Evolutionary conservation across 108 stramenopile genomes (phyloP).

Genomic region (Pseudonitzschia multiseries): DNA sequence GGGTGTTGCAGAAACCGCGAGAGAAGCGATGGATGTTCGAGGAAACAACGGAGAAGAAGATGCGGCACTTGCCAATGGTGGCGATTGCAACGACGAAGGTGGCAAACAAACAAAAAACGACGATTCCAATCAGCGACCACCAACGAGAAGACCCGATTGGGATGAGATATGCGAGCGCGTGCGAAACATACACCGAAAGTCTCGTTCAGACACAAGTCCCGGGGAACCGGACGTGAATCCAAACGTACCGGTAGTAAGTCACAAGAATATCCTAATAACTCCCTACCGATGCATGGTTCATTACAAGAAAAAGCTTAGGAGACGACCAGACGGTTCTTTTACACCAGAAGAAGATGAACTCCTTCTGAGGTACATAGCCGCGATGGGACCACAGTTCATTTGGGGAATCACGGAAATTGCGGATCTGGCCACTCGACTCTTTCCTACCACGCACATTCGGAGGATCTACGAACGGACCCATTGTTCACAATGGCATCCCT

Average conservation of each 20-base stretch:
- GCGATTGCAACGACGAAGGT: constrained; percentile 1
- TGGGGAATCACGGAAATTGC: constrained; percentile 21
- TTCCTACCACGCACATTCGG: neutral
- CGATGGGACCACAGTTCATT: constrained; percentile 34
- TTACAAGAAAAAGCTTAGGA: constrained; percentile 37
- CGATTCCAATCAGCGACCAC: neutral
- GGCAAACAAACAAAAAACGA: constrained; percentile 8
- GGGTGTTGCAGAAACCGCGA: neutral
- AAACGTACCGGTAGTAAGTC: neutral
- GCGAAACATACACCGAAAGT: constrained; percentile 7
- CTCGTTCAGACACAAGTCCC: constrained; percentile 33
- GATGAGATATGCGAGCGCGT: constrained; percentile 6
- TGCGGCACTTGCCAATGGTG: neutral
- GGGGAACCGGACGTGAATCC: constrained; percentile 16
- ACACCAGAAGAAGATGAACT: constrained; percentile 60
- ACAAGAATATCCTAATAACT: constrained; percentile 12
- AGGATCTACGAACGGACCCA: constrained; percentile 14
- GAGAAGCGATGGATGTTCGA: neutral
- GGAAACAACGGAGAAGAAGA: neutral
- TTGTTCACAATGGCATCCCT: constrained; percentile 11
- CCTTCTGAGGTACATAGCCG: constrained; percentile 51
- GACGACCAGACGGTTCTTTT: constrained; percentile 38
- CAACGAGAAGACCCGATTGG: constrained; percentile 2
- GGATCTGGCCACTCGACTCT: constrained; percentile 12
- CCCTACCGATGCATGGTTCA: constrained; percentile 52